Evolutionary conservation across 139 green algal species (phyloP), one percentile per base, ranked within the genome.

Genomic region (Edaphochlamys debaryana): DNA sequence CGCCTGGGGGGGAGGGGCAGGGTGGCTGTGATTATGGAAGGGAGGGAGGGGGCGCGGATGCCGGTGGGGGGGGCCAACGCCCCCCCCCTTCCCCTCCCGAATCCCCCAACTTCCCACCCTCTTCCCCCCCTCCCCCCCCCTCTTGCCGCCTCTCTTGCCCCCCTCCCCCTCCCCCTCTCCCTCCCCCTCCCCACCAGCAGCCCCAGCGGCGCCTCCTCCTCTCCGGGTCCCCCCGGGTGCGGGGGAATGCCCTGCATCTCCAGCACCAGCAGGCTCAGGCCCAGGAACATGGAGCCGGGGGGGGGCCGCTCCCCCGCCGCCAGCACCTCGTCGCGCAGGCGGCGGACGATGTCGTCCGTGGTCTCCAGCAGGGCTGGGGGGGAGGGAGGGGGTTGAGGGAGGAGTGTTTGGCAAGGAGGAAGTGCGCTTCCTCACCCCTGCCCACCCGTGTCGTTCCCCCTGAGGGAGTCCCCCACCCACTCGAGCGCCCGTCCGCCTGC

Each of bases 241-340:
- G 41, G 60, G 41, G 30, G 60, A 60, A n/a, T 20, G 9, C 62
- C 34, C 22, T 81, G 75, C 60, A 81, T 27, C 40, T 81, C 75
- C 75, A 81, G 41, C 30, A 81, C 71, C 30, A 81, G 75, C 0
- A 81, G 40, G 38, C 40, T 71, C 37, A 71, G 60, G 58, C 75
- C 75, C 75, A 71, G 75, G n/a, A 80, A 58, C 58, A 81, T 71
- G 38, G 75, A 81, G 3, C 75, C 75, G 1, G 75, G 75, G 0
- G 75, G 60, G 30, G 75, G 75, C 30, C 56, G 62, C 62, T 81
- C 60, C 17, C 75, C 75, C 15, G 63, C 52, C 2, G 71, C 75
- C 23, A 45, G 30, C 30, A 81, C 71, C 60, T 81, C 75, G 60
- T 45, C 41, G 3, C 75, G 60, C 40, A 81, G 62, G 27, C 75